Conservation (phyloP, 805 yeast genomes). For the Candida tammaniensis region DNA sequence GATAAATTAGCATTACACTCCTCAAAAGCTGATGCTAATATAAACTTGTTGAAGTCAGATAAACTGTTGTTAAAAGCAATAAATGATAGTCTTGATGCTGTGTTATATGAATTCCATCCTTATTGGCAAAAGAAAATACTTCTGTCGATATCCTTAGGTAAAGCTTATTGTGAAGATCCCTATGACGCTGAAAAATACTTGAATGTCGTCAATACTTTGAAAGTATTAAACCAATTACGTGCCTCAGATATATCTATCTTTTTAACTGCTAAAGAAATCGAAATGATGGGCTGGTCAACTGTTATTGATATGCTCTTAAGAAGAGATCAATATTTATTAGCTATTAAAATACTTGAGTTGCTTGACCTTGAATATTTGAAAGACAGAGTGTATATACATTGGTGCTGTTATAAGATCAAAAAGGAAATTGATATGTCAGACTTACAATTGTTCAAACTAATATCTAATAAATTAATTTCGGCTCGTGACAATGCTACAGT, state of each 20-base stretch:
- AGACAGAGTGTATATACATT: conserved; percentile 56
- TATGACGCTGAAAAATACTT: conserved; percentile 61
- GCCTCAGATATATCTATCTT: conserved; percentile 64
- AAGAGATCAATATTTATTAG: conserved; percentile 59
- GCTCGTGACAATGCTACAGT: conserved; percentile 11
- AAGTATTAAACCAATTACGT: conserved; percentile 70
- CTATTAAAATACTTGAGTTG: conserved; percentile 58
- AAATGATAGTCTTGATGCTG: conserved; percentile 66
- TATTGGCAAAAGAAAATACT: conserved; percentile 77
- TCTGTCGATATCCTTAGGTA: conserved; percentile 85
- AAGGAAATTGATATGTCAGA: conserved; percentile 56
- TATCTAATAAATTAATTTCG: conserved; percentile 46
- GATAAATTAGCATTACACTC: conserved; percentile 60
- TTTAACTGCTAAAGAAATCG: conserved; percentile 57
- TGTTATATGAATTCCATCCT: conserved; percentile 73
- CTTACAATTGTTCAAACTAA: conserved; percentile 48
- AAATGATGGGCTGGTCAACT: conserved; percentile 49
- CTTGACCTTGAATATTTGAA: conserved; percentile 39
- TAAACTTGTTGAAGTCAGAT: conserved; percentile 49
- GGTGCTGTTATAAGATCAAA: conserved; percentile 77
- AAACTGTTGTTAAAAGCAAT: conserved; percentile 57
- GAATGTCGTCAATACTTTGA: conserved; percentile 54
- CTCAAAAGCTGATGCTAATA: conserved; percentile 78
- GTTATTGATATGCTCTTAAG: conserved; percentile 56
- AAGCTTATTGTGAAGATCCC: conserved; percentile 51